A percentile compares a stretch with the other conserved stretches of the same genome.
Evolutionary conservation across 441 rosid genomes (phyloP).

Genomic region (Erodium moschatum): DNA sequence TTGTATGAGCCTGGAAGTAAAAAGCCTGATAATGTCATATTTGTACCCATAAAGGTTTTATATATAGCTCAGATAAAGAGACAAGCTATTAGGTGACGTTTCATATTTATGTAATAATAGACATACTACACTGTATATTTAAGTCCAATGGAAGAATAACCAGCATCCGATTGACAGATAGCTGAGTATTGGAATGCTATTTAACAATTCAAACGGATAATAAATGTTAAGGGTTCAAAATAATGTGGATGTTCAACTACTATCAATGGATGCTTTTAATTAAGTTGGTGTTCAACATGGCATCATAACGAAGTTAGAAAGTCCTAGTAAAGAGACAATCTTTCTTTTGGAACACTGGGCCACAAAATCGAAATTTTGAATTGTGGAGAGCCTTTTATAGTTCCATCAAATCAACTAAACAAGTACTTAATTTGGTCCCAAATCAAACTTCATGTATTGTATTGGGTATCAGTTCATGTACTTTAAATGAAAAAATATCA

Average conservation of each 20-base stretch:
- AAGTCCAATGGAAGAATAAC: background rate
- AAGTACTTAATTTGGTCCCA: too few species aligned
- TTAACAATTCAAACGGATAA: background rate
- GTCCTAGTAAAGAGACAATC: background rate
- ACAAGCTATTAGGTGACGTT: background rate
- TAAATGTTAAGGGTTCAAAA: background rate
- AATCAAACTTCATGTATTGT: background rate
- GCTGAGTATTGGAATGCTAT: background rate
- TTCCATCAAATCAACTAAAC: background rate
- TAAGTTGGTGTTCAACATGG: background rate
- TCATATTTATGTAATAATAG: background rate
- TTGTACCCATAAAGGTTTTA: background rate
- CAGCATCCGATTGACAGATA: background rate
- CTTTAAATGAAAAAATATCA: background rate
- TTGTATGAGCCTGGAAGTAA: conserved; percentile 41
- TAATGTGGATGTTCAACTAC: background rate
- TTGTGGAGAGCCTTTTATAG: background rate
- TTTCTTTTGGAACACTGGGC: background rate
- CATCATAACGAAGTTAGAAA: background rate
- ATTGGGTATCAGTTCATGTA: background rate
- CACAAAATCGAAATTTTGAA: background rate
- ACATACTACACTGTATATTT: background rate
- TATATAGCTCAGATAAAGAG: background rate
- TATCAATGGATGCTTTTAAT: background rate
- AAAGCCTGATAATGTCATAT: background rate